These are phyloP conservation scores for Logfia minima DNA, from an alignment of 129 eudicot species.

Conservation along the genomic window DNA sequence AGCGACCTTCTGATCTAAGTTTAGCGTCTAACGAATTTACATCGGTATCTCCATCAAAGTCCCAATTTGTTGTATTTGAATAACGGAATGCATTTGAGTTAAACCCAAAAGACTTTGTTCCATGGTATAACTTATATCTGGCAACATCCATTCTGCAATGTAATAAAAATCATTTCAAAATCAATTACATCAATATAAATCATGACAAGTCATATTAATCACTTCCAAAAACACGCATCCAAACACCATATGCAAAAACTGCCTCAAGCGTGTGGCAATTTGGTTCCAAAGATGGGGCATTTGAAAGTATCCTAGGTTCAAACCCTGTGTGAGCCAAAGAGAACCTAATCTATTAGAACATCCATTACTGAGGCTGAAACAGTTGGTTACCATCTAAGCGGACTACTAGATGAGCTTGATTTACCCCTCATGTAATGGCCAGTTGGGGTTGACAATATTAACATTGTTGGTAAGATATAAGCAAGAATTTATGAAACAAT, in stretches of 20 bases:
- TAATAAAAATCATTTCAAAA: conserved; percentile 9
- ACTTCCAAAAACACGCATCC: neutral
- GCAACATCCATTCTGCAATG: conserved; percentile 88
- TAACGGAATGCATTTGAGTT: conserved; percentile 20
- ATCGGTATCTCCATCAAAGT: conserved; percentile 62
- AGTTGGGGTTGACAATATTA: neutral
- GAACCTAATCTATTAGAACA: too few species aligned
- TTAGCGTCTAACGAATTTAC: conserved; percentile 62
- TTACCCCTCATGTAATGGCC: too few species aligned
- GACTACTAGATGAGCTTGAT: too few species aligned
- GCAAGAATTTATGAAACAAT: neutral
- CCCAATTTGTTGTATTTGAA: conserved; percentile 29
- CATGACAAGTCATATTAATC: neutral
- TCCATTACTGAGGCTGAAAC: too few species aligned
- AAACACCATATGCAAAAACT: neutral
- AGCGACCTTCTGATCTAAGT: conserved; percentile 76
- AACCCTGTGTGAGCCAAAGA: too few species aligned
- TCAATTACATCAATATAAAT: neutral
- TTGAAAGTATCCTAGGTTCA: too few species aligned
- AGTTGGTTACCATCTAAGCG: too few species aligned
- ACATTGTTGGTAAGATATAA: neutral
- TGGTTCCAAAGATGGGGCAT: too few species aligned
- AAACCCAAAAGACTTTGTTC: conserved; percentile 35
- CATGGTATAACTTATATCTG: conserved; percentile 58
- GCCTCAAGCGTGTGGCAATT: too few species aligned